Evolutionary conservation across 305 asterid genomes (phyloP).

Genomic region (Coffea humblotiana): DNA sequence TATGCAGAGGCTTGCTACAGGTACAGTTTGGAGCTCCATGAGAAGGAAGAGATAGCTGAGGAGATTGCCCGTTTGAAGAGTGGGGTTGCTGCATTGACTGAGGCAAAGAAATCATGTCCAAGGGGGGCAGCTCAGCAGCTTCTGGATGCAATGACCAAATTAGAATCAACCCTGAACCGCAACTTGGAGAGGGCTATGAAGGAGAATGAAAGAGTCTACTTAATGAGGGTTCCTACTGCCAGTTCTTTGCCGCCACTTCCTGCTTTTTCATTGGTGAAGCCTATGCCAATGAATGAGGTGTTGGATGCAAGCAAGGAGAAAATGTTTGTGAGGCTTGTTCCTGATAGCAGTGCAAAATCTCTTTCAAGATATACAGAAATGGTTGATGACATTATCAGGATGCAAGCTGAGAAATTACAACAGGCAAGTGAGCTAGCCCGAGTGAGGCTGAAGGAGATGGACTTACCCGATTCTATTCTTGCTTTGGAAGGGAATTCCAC

Average conservation of each 20-base stretch:
- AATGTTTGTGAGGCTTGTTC: constrained; percentile 93
- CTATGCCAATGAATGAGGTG: constrained; percentile 83
- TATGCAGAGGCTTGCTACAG: constrained; percentile 94
- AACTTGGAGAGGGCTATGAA: constrained; percentile 90
- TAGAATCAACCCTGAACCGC: constrained; percentile 65
- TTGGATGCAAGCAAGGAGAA: constrained; percentile 88
- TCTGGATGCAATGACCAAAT: constrained; percentile 66
- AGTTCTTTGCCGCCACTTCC: constrained; percentile 84
- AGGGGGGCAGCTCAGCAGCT: constrained; percentile 89
- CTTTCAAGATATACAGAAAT: constrained; percentile 94
- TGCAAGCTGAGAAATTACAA: constrained; percentile 96
- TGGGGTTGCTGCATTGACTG: constrained; percentile 67
- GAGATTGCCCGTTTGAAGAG: constrained; percentile 93
- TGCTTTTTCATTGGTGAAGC: constrained; percentile 90
- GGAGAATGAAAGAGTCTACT: constrained; percentile 96
- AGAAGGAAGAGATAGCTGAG: constrained; percentile 95
- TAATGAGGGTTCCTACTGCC: constrained; percentile 92
- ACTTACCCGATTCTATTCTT: constrained; percentile 89
- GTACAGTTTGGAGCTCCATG: constrained; percentile 87
- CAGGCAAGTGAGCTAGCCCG: constrained; percentile 98
- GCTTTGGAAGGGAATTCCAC: constrained; percentile 77
- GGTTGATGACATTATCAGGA: constrained; percentile 89
- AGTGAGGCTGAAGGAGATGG: constrained; percentile 95
- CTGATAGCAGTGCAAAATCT: constrained; percentile 91
- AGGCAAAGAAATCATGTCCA: constrained; percentile 80